phyloP scores from a whole-genome alignment of 2,329 filamentous ascomycete species.

The Colletotrichum theobromicola region DNA sequence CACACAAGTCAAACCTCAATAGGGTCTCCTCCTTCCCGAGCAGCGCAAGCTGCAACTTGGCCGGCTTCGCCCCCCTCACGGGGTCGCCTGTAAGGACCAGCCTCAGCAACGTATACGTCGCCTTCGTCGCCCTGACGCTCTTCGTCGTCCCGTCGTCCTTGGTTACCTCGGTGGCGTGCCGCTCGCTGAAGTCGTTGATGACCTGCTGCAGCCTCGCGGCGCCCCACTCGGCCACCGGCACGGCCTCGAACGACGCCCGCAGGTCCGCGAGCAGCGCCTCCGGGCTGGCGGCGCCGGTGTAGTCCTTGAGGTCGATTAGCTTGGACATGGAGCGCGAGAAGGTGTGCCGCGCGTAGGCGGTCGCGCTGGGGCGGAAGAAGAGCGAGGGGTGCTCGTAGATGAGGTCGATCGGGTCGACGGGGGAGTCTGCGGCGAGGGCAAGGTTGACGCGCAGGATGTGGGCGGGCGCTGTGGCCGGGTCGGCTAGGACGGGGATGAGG shows the following conservation, averaged over 20 bases:
- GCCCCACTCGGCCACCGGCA: slow-evolving; percentile 14
- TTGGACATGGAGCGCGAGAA: background rate
- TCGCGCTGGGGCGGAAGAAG: slow-evolving; percentile 17
- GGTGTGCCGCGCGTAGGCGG: background rate
- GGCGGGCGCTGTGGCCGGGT: background rate
- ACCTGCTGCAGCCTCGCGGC: slow-evolving; percentile 8
- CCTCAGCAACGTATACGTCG: slow-evolving; percentile 11
- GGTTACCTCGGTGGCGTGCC: background rate
- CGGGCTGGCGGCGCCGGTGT: background rate
- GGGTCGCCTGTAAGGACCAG: slow-evolving; percentile 18
- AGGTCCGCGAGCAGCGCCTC: slow-evolving; percentile 2
- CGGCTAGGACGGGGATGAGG: background rate
- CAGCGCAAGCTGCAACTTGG: slow-evolving; percentile 22
- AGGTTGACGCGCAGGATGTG: slow-evolving; percentile 17
- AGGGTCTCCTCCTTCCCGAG: slow-evolving; percentile 19
- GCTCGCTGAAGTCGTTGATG: background rate
- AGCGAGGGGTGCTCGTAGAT: slow-evolving; percentile 20
- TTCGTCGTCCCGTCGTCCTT: background rate
- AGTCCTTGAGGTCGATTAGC: background rate
- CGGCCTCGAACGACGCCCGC: background rate
- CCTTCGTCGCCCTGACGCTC: background rate
- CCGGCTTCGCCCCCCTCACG: slow-evolving; percentile 17
- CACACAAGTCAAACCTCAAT: slow-evolving; percentile 15
- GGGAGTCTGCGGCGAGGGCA: slow-evolving; percentile 15
- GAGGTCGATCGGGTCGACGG: slow-evolving; percentile 14